phyloP scores from a whole-genome alignment of 2,329 filamentous ascomycete genomes.

The Botrytis deweyae region DNA sequence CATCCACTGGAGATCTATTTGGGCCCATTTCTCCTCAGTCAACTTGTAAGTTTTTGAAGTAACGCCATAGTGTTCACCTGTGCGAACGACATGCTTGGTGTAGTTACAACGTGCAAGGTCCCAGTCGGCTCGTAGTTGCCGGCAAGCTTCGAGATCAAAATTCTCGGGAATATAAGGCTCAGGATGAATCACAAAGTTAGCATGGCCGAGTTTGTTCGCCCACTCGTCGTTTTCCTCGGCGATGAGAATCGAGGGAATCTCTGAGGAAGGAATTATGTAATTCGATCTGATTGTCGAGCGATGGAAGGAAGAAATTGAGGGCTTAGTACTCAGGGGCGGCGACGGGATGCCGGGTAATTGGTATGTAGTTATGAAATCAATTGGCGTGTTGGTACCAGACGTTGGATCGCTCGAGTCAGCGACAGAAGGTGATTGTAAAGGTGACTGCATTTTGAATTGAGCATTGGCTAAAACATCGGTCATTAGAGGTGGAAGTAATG shows the following conservation, averaged over 20 bases:
- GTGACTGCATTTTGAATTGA: slow-evolving; percentile 66
- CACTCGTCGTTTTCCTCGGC: slow-evolving; percentile 74
- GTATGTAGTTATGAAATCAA: slow-evolving; percentile 44
- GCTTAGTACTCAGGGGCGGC: slow-evolving; percentile 73
- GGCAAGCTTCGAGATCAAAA: slow-evolving; percentile 55
- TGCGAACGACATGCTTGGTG: slow-evolving; percentile 83
- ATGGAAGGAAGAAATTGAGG: slow-evolving; percentile 74
- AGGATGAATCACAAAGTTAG: slow-evolving; percentile 86
- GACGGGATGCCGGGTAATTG: slow-evolving; percentile 54
- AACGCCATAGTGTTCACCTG: slow-evolving; percentile 84
- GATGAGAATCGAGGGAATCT: slow-evolving; percentile 65
- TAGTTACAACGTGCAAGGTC: slow-evolving; percentile 81
- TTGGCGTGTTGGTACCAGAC: slow-evolving; percentile 47
- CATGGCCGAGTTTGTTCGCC: slow-evolving; percentile 83
- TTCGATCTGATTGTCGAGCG: slow-evolving; percentile 44
- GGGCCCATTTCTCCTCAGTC: slow-evolving; percentile 86
- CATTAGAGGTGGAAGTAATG: slow-evolving; percentile 79
- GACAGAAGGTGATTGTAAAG: slow-evolving; percentile 81
- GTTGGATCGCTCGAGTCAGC: slow-evolving; percentile 50
- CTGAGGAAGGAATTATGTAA: slow-evolving; percentile 50
- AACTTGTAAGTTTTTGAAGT: slow-evolving; percentile 86
- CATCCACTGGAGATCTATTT: slow-evolving; percentile 75
- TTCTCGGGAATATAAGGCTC: slow-evolving; percentile 71
- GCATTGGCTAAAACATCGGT: slow-evolving; percentile 47
- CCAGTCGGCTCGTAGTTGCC: slow-evolving; percentile 75